Evolutionary conservation across 1,284 basidiomycete genomes (phyloP).

Genomic region (Amylostereum chailletii): DNA sequence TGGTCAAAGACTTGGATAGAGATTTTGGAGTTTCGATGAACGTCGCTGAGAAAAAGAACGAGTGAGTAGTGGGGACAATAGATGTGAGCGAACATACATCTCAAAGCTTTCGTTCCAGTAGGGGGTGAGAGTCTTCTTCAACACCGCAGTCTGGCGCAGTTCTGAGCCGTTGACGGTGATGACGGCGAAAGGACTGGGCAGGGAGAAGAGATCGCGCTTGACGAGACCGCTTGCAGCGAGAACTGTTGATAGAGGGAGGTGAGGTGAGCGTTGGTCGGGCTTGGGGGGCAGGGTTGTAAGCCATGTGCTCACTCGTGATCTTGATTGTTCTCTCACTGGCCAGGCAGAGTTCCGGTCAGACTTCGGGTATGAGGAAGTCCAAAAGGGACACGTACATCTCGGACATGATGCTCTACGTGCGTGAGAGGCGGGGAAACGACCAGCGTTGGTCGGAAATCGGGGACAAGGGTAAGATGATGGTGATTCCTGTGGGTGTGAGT

Average conservation of each 20-base stretch:
- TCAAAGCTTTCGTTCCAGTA: slow-evolving; percentile 95
- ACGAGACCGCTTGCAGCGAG: slow-evolving; percentile 85
- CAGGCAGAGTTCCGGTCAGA: neutral
- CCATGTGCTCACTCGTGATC: neutral
- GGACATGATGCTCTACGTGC: neutral
- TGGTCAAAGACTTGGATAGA: slow-evolving; percentile 97
- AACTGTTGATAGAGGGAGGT: slow-evolving; percentile 34
- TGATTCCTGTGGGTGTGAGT: too few species aligned
- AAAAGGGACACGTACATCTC: neutral
- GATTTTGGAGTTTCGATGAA: slow-evolving; percentile 86
- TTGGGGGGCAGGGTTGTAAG: too few species aligned
- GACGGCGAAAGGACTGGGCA: slow-evolving; percentile 92
- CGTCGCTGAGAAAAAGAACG: slow-evolving; percentile 40
- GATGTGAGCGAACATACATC: slow-evolving; percentile 39
- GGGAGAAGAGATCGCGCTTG: slow-evolving; percentile 85
- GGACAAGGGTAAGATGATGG: too few species aligned
- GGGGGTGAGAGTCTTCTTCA: slow-evolving; percentile 85
- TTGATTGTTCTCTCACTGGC: neutral
- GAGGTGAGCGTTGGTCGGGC: too few species aligned
- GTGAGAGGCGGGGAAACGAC: neutral
- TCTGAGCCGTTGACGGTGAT: slow-evolving; percentile 86
- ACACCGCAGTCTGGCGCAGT: slow-evolving; percentile 89
- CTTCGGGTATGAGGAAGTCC: neutral
- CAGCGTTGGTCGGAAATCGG: too few species aligned
- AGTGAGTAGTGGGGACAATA: slow-evolving; percentile 3